Conservation (phyloP, 2,329 filamentous ascomycete species). For the Colletotrichum liriopes region DNA sequence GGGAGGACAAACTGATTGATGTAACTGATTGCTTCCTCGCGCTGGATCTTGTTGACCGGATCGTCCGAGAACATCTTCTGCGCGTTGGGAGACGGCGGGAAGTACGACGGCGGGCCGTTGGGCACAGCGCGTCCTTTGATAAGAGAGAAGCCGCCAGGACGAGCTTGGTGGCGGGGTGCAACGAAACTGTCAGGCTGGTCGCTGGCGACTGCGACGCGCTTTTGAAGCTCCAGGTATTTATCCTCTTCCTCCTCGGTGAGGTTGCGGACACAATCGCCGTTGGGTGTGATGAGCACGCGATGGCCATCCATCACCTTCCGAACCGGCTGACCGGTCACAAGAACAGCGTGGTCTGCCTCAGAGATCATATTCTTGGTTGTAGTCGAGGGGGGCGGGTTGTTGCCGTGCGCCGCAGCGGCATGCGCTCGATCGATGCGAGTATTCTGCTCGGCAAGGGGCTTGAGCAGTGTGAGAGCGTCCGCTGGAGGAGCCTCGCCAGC, state of each 20-base stretch:
- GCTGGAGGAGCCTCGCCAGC: conserved; percentile 21
- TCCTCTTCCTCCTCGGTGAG: conserved; percentile 79
- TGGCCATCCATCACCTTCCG: conserved; percentile 75
- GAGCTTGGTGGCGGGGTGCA: conserved; percentile 68
- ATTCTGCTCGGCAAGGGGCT: conserved; percentile 50
- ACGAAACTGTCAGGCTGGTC: conserved; percentile 70
- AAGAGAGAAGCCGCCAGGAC: conserved; percentile 71
- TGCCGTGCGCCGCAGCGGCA: conserved; percentile 19
- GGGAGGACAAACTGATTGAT: conserved; percentile 80
- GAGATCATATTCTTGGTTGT: conserved; percentile 63
- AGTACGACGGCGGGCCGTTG: conserved; percentile 75
- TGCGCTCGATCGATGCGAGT: conserved; percentile 24
- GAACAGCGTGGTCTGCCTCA: conserved; percentile 68
- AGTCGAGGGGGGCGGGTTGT: conserved; percentile 45
- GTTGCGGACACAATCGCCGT: conserved; percentile 83
- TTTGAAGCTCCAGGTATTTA: conserved; percentile 79
- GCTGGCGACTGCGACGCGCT: conserved; percentile 65
- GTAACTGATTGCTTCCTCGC: conserved; percentile 77
- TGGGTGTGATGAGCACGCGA: conserved; percentile 81
- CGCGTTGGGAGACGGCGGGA: conserved; percentile 65
- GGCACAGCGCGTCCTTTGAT: conserved; percentile 77
- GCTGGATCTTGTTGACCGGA: conserved; percentile 75
- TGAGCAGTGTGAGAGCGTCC: conserved; percentile 57
- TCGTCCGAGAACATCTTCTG: conserved; percentile 63
- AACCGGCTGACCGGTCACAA: conserved; percentile 72